Conservation (phyloP, 202 grass and related monocot species). For the Brachypodium distachyon region DNA sequence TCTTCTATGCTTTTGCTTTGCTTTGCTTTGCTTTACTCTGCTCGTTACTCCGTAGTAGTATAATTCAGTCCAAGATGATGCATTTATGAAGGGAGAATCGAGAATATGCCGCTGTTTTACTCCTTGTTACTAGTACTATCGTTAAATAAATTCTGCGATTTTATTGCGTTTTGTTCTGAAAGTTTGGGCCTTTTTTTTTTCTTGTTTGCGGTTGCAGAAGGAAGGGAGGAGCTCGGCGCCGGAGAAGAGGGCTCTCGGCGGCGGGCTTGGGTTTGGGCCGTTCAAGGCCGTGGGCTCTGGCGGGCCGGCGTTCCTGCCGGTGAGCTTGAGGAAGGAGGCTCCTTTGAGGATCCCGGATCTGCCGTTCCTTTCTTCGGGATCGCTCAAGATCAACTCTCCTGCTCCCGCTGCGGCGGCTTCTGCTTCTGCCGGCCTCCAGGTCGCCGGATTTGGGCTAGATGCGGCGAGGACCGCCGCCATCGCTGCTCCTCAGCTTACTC, state of each 20-base stretch:
- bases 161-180: slow-evolving; percentile 4
- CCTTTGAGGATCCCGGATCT: slow-evolving; percentile 23
- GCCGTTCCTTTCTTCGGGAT: slow-evolving; percentile 15
- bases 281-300: slow-evolving; percentile 36
- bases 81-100: neutral
- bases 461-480: slow-evolving; percentile 21
- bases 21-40: too few relatives aligned
- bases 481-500: neutral
- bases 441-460: slow-evolving; percentile 15
- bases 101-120: neutral
- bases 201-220: slow-evolving; percentile 22
- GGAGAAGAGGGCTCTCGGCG: neutral
- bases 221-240: neutral
- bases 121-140: too few relatives aligned
- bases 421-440: neutral
- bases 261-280: neutral
- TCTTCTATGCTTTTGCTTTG: too few relatives aligned
- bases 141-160: neutral
- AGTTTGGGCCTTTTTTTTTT: neutral
- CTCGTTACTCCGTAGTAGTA: too few relatives aligned
- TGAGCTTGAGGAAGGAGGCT: neutral
- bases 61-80: too few relatives aligned
- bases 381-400: neutral
- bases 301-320: slow-evolving; percentile 27
- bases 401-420: neutral